Base-by-base conservation (phyloP, 352 stramenopile genomes). In the Pythium rishiriense region DNA sequence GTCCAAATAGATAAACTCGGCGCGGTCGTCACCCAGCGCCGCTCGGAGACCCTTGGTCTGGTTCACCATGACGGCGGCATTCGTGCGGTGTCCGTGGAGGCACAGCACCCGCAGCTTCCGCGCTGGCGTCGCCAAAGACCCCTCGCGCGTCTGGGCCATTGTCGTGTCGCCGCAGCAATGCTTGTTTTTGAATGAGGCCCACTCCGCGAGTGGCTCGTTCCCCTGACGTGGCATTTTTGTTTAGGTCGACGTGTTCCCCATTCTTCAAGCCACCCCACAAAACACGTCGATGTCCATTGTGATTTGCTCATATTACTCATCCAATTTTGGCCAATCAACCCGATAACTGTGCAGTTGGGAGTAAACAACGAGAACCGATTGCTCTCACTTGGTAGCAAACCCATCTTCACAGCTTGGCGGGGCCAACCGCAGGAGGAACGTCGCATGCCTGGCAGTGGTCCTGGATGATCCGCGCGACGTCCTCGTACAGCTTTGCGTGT, bases 401-500 rank as follows among this genome's bases (percentile, higher is more conserved):
- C 9, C 2, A n/a, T 43, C 37, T 43, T 21, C 55, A 56, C 25
- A 62, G 25, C 46, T 63, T 69, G 24, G 62, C 35, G 11, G n/a
- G 10, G 15, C 49, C 22, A 17, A 46, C 29, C 29, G 17, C 33
- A 5, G 49, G 39, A 4, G 29, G 31, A 19, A 43, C 43, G 15
- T 67, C 58, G 24, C 50, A 62, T 15, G 42, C 37, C 24, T 41
- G 50, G 47, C 68, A 74, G 43, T 74, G 68, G 21, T 66, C 62
- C 48, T 62, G 50, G 51, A 74, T 66, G 37, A 63, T 43, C 2
- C 28, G 46, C 28, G 58, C 58, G 19, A 74, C 28, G 10, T 68
- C 53, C 22, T 62, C 37, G 50, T 75, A 75, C 11, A 91, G 63
- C 41, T 71, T 42, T 21, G 73, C 60, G 62, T 91, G 66, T 48